Percentiles rank a stretch among this genome's conserved stretches.
phyloP scores from a whole-genome alignment of 768 basidiomycete genomes.

The Cyathus striatus region DNA sequence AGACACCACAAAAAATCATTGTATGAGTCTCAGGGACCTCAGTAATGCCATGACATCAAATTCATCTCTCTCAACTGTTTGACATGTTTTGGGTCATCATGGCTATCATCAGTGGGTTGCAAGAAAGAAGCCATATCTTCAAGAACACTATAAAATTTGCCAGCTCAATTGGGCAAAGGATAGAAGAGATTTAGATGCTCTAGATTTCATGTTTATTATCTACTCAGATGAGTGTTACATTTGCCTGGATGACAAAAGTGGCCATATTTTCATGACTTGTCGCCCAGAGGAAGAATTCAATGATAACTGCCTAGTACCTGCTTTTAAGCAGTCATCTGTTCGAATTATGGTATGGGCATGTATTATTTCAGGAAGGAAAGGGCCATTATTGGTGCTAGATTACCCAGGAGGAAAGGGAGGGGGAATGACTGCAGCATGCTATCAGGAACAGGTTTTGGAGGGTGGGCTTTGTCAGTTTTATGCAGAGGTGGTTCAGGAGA shows the following conservation, averaged over 20 bases:
- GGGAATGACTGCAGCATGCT: slow-evolving; percentile 9
- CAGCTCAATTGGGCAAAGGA: slow-evolving; percentile 2
- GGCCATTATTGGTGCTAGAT: slow-evolving; percentile 15
- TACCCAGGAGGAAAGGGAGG: slow-evolving; percentile 14
- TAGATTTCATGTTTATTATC: slow-evolving; percentile 12
- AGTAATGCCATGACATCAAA: not conserved
- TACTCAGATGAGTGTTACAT: slow-evolving; percentile 19
- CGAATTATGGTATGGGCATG: slow-evolving; percentile 20
- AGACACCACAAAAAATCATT: not conserved
- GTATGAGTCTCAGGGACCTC: not conserved
- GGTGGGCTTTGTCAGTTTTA: slow-evolving; percentile 5
- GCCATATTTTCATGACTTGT: slow-evolving; percentile 15
- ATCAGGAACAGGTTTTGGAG: slow-evolving; percentile 17
- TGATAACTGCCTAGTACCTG: slow-evolving; percentile 12
- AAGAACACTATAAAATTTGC: slow-evolving; percentile 6
- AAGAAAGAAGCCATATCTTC: slow-evolving; percentile 13
- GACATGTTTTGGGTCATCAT: slow-evolving; percentile 1
- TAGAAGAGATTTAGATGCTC: slow-evolving; percentile 6
- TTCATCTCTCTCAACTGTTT: not conserved
- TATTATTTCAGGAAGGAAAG: slow-evolving; percentile 12
- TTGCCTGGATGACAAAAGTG: slow-evolving; percentile 10
- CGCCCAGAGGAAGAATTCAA: slow-evolving; percentile 11
- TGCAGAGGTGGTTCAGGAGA: slow-evolving; percentile 5
- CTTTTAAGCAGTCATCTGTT: slow-evolving; percentile 15
- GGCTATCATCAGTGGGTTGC: slow-evolving; percentile 8